Evolutionary conservation across 2,329 filamentous ascomycete species (phyloP).

Genomic region (Pyrenophora seminiperda): DNA sequence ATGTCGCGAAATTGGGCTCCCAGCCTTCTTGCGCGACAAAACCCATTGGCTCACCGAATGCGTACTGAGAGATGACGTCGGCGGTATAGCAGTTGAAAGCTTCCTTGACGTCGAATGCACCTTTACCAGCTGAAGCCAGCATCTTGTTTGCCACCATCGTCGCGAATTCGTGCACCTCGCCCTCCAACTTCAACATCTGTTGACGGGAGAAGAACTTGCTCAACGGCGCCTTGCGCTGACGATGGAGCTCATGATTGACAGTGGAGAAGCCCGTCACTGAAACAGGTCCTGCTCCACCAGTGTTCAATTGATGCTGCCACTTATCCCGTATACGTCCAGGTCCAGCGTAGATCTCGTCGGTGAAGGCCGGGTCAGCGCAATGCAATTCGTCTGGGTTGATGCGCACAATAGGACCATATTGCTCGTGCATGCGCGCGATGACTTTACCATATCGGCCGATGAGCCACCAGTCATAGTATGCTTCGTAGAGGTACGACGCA

Average conservation of each 20-base stretch:
- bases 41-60: slow-evolving; percentile 35
- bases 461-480: slow-evolving; percentile 36
- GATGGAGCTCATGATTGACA: slow-evolving; percentile 42
- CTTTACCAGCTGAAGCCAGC: slow-evolving; percentile 27
- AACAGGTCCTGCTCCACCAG: slow-evolving; percentile 32
- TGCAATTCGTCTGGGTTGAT: slow-evolving; percentile 44
- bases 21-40: slow-evolving; percentile 36
- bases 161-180: slow-evolving; percentile 29
- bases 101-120: slow-evolving; percentile 34
- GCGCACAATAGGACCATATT: slow-evolving; percentile 37
- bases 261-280: slow-evolving; percentile 34
- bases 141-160: slow-evolving; percentile 23
- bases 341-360: slow-evolving; percentile 42
- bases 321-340: slow-evolving; percentile 29
- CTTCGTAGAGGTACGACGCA: slow-evolving; percentile 34
- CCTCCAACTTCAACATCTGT: slow-evolving; percentile 35
- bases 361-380: slow-evolving; percentile 39
- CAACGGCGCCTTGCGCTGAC: slow-evolving; percentile 36
- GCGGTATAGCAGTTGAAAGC: slow-evolving; percentile 36
- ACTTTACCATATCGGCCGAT: slow-evolving; percentile 42
- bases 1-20: slow-evolving; percentile 36
- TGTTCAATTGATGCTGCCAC: slow-evolving; percentile 34
- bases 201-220: slow-evolving; percentile 46
- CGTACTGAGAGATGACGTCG: slow-evolving; percentile 36
- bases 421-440: slow-evolving; percentile 42